Conservation (phyloP, 139 green algal species). For the Tetraselmis striata region DNA sequence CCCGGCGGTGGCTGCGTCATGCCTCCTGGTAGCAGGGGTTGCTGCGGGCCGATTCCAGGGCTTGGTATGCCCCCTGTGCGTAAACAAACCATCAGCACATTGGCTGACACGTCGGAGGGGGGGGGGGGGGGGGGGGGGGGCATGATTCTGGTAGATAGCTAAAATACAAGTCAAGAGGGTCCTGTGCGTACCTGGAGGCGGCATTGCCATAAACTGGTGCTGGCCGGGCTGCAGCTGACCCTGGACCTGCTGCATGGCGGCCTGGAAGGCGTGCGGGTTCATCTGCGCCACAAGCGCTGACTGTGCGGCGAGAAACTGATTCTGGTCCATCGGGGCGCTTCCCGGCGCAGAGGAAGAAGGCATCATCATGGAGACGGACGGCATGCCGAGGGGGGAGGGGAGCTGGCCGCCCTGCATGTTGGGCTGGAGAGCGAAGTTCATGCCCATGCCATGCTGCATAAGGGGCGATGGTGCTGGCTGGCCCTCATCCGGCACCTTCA, state of each 20-base stretch:
- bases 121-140: too few species aligned
- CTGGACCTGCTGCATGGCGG: not conserved
- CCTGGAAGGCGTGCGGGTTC: not conserved
- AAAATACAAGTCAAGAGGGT: too few species aligned
- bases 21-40: too few species aligned
- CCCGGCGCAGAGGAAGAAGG: not conserved
- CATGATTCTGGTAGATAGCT: too few species aligned
- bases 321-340: not conserved
- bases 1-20: too few species aligned
- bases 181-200: too few species aligned
- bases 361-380: not conserved
- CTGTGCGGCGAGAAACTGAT: not conserved
- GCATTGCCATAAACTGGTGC: too few species aligned
- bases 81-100: too few species aligned
- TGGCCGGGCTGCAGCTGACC: not conserved
- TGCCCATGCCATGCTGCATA: not conserved
- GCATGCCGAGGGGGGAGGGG: not conserved
- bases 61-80: too few species aligned
- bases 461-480: too few species aligned
- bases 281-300: not conserved
- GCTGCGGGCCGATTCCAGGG: too few species aligned
- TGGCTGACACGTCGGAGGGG: too few species aligned
- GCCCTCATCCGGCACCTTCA: not conserved
- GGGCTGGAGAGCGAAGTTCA: not conserved
- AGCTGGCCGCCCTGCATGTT: not conserved